These are phyloP conservation scores for Rhynchospora pubera DNA, from an alignment of 176 grass and related monocot species.

Conservation along the genomic window DNA sequence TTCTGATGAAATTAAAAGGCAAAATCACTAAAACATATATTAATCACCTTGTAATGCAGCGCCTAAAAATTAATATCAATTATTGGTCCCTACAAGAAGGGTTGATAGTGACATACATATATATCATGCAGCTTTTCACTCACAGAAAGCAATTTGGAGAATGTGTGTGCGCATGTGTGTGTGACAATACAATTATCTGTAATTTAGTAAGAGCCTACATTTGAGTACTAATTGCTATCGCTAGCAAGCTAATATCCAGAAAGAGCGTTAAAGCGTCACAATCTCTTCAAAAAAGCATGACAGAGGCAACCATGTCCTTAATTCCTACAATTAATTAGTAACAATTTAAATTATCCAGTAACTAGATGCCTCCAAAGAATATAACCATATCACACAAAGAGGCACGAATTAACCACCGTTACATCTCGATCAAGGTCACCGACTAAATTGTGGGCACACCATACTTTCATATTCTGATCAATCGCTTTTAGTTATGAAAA, in stretches of 20 bases:
- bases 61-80: background rate
- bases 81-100: background rate
- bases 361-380: background rate
- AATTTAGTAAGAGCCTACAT: too few species aligned
- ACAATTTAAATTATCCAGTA: background rate
- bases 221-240: background rate
- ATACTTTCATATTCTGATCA: background rate
- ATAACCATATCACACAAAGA: background rate
- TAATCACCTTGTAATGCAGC: background rate
- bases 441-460: background rate
- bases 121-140: background rate
- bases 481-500: background rate
- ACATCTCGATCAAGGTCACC: background rate
- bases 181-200: too few species aligned
- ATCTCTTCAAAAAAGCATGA: background rate
- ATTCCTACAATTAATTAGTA: background rate
- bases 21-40: background rate
- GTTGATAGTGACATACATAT: background rate
- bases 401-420: background rate
- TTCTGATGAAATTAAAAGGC: background rate
- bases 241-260: background rate
- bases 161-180: too few species aligned
- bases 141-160: background rate
- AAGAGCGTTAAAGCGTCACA: background rate
- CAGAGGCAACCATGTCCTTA: background rate